A percentile compares a stretch with the other conserved stretches of the same genome.
Conservation (phyloP, 73 alveolate genomes). For the Durusdinium trenchii region DNA sequence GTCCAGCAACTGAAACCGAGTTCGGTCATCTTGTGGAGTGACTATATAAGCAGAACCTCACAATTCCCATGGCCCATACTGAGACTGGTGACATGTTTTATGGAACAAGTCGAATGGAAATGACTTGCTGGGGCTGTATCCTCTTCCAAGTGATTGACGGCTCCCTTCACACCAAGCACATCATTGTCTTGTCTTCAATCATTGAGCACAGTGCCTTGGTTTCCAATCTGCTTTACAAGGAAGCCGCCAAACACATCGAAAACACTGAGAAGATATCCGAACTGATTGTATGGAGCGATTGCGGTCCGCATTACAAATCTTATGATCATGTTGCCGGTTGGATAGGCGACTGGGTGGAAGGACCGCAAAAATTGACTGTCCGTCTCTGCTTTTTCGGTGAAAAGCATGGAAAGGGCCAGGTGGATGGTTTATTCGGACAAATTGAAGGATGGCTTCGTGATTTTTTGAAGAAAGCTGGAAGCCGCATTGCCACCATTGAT, state of each 20-base stretch:
- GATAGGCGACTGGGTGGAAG: constrained; percentile 50
- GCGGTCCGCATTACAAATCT: constrained; percentile 72
- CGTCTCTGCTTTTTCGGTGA: constrained; percentile 45
- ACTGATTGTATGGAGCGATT: constrained; percentile 22
- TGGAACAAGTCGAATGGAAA: constrained; percentile 68
- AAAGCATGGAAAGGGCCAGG: constrained; percentile 74
- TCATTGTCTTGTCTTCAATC: constrained; percentile 55
- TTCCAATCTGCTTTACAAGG: constrained; percentile 41
- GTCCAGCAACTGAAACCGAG: neutral
- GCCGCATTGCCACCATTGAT: constrained; percentile 35
- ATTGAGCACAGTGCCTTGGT: constrained; percentile 59
- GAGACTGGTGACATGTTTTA: constrained; percentile 57
- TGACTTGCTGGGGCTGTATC: constrained; percentile 76
- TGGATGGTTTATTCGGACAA: constrained; percentile 56
- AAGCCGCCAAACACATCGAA: constrained; percentile 54
- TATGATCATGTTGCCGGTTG: constrained; percentile 65
- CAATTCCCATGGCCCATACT: constrained; percentile 60
- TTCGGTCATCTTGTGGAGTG: constrained; percentile 41
- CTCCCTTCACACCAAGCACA: neutral
- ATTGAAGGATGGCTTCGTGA: constrained; percentile 48
- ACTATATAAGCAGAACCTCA: constrained; percentile 49
- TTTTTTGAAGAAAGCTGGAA: constrained; percentile 7
- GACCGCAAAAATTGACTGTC: neutral
- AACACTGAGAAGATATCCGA: neutral
- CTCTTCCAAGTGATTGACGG: neutral